Evolutionary conservation across 1,139 yeast genomes (phyloP), one percentile per base, ranked within the genome.

Genomic region (Hemisphaericaspora subhashii): DNA sequence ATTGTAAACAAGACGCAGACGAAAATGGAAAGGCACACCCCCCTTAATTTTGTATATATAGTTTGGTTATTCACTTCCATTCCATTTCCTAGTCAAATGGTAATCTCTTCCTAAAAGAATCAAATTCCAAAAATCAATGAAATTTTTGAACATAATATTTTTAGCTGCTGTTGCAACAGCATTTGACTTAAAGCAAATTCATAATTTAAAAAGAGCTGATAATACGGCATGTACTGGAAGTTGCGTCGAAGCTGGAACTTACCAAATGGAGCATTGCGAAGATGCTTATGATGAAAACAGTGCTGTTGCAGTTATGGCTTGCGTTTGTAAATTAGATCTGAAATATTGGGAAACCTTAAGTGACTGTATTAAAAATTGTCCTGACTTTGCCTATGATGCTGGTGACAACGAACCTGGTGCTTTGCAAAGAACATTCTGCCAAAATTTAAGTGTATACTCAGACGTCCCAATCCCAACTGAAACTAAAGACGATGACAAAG

Each of bases 281-380:
- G 7, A 16, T 2, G 5, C 16, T 13, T 16, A 28, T 12, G 20
- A 20, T 5, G 30, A 23, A 3, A 27, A 27, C 4, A 21, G 27
- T 14, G 32, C 37, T 4, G 27, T 34, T 34, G 21, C 27, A n/a
- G 37, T 34, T 13, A 20, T 18, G 30, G 37, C 24, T 9, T 40
- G 43, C 35, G 32, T 40, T 23, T 40, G 43, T 33, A n/a, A 34
- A 15, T 18, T 40, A 13, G 37, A 29, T 12, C 23, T 20, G 15
- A 36, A 32, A n/a, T 40, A 40, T 25, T 40, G 41, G 41, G 31
- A 35, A 10, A 20, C 31, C 21, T 29, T 40, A 20, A 32, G 35
- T 15, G 29, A 31, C 13, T 40, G 43, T 35, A 26, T 31, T 30
- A 24, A 35, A 10, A 26, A 18, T 13, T 34, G 37, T 20, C 22